Base-by-base conservation (phyloP, 1,284 basidiomycete species). In the Apiotrichum laibachii region DNA sequence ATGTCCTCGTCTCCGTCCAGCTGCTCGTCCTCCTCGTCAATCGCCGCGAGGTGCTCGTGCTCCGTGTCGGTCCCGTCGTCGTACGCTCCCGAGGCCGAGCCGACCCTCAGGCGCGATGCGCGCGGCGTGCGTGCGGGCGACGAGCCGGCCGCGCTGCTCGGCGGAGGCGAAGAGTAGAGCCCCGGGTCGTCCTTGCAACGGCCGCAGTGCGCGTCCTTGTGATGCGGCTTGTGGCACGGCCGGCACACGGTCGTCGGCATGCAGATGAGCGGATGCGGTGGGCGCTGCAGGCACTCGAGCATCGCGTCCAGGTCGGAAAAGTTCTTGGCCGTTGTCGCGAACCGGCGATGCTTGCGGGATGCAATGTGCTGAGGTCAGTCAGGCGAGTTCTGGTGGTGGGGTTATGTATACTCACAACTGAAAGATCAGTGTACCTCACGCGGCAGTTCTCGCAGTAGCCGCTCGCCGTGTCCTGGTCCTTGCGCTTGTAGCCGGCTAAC, bases 391-490 rank as follows among this genome's bases (percentile, higher is more conserved):
- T 13, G 22, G 39, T 22, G 5, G 22, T 9, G 15, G 11, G 10
- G 40, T 19, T 4, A 1, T n/a, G 39, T 8, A 19, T 21, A 80
- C 86, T 72, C 67, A 95, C 93, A 65, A 82, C 77, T 62, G 86
- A 85, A 69, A 99, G 95, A 77, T 97, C 88, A 0, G 88, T 87
- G 72, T 94, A 99, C 75, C 92, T 91, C 56, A 85, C 72, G 22
- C 95, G 85, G 77, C 96, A 99, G 76, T 94, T 96, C 75, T 99
- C 96, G 78, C 96, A 99, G 78, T 98, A 99, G 12, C 96, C 96
- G 9, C 94, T 57, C 26, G 70, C 70, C 11, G 91, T 76, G 92
- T 97, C 71, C 84, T 88, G 54, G 85, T 88, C 79, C 92, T 90
- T 66, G n/a, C 65, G 70, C 57, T 71, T 75, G 53, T 64, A 58